Percentiles rank a stretch among this genome's conserved stretches.
Conservation (phyloP, 2,329 filamentous ascomycete genomes). For the Colletotrichum sublineola region DNA sequence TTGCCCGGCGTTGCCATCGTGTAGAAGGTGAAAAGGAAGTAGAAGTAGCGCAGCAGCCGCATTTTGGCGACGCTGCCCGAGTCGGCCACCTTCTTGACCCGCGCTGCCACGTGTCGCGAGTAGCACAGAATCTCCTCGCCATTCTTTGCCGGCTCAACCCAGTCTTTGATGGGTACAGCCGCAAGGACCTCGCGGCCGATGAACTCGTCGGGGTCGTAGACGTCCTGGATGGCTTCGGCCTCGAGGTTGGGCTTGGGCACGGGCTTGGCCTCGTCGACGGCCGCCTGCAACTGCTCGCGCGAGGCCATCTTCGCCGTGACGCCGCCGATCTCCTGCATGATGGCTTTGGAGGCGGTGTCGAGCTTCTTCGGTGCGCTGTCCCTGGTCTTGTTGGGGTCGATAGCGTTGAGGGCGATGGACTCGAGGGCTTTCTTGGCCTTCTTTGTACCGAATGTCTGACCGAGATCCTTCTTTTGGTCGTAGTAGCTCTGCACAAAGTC, state of each 20-base stretch:
- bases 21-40: slow-evolving; percentile 69
- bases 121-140: slow-evolving; percentile 68
- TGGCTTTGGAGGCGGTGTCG: slow-evolving; percentile 67
- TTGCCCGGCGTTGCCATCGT: slow-evolving; percentile 60
- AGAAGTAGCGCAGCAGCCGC: slow-evolving; percentile 71
- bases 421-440: slow-evolving; percentile 85
- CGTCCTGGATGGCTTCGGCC: slow-evolving; percentile 77
- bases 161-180: slow-evolving; percentile 78
- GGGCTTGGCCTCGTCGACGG: slow-evolving; percentile 77
- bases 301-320: slow-evolving; percentile 76
- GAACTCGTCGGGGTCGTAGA: slow-evolving; percentile 76
- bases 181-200: slow-evolving; percentile 78
- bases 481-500: slow-evolving; percentile 62
- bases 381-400: slow-evolving; percentile 59
- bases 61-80: slow-evolving; percentile 65
- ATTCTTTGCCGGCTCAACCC: slow-evolving; percentile 76
- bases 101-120: slow-evolving; percentile 75
- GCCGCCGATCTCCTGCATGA: slow-evolving; percentile 74
- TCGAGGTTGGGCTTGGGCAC: slow-evolving; percentile 78
- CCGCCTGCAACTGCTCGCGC: slow-evolving; percentile 73
- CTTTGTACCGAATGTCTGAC: slow-evolving; percentile 85
- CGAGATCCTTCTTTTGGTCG: slow-evolving; percentile 77
- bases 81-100: slow-evolving; percentile 63
- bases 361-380: slow-evolving; percentile 60
- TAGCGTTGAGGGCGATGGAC: slow-evolving; percentile 78